Conservation (phyloP, 768 basidiomycete species). For the Kwoniella bestiolae region DNA sequence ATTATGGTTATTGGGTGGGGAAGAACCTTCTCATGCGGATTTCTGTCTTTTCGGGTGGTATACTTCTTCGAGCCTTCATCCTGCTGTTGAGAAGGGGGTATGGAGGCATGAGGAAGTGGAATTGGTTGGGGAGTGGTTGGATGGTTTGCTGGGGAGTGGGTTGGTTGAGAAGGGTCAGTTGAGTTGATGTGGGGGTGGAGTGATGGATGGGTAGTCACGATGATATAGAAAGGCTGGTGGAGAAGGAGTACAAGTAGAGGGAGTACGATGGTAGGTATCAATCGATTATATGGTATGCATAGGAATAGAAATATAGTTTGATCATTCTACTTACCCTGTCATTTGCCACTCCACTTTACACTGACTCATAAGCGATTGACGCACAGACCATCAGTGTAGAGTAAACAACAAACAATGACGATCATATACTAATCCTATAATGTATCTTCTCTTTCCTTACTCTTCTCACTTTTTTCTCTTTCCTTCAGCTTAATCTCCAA, state of each 20-base stretch:
- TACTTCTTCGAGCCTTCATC: conserved; percentile 6
- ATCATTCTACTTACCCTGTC: too few species aligned
- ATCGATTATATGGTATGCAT: too few species aligned
- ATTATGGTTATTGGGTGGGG: conserved; percentile 15
- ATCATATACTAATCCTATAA: not conserved
- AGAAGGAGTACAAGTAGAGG: too few species aligned
- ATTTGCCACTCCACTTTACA: too few species aligned
- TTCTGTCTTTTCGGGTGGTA: conserved; percentile 25
- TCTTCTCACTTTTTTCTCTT: not conserved
- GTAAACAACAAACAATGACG: too few species aligned
- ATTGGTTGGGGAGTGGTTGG: conserved; percentile 23
- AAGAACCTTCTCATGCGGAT: conserved; percentile 25
- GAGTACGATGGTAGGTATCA: too few species aligned
- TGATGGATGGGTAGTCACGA: not conserved
- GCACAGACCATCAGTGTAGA: too few species aligned
- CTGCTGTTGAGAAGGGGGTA: conserved; percentile 19
- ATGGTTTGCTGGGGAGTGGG: conserved; percentile 23
- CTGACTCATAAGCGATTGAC: too few species aligned
- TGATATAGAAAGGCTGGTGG: too few species aligned
- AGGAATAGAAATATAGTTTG: too few species aligned
- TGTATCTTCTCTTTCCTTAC: not conserved
- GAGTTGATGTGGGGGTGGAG: not conserved
- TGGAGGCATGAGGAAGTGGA: conserved; percentile 23
- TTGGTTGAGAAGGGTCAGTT: conserved; percentile 22
- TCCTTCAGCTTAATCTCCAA: not conserved